Conservation (phyloP, 495 filamentous ascomycete species). For the Penicillium taxi region DNA sequence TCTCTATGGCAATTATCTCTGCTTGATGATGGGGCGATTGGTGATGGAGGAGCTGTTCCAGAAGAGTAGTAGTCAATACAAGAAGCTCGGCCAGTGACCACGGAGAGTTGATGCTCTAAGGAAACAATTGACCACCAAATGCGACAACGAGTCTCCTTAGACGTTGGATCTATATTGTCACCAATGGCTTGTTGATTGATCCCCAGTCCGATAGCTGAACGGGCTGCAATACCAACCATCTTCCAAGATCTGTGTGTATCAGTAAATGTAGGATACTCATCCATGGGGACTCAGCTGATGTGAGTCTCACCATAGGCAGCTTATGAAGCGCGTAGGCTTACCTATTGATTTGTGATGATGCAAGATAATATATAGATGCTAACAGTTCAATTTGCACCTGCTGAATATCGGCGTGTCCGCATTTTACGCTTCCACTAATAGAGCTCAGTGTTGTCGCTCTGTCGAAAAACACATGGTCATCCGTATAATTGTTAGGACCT, state of each 20-base stretch:
- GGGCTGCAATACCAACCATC: background rate
- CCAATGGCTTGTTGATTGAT: conserved; percentile 41
- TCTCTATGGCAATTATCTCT: no score
- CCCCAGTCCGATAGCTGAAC: background rate
- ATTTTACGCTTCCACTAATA: conserved; percentile 33
- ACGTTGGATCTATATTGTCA: conserved; percentile 28
- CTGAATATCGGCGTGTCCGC: conserved; percentile 42
- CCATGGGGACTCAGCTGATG: no score
- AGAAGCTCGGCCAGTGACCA: conserved; percentile 54
- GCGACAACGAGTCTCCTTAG: conserved; percentile 51
- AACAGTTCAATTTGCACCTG: conserved; percentile 46
- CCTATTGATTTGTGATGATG: conserved; percentile 49
- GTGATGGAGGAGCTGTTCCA: no score
- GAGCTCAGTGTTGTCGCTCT: conserved; percentile 44
- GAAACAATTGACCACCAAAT: conserved; percentile 58
- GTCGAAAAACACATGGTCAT: conserved; percentile 44
- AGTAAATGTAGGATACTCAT: no score
- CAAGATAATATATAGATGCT: conserved; percentile 46
- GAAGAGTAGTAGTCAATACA: conserved; percentile 41
- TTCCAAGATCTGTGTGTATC: conserved; percentile 1
- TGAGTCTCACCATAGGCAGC: no score
- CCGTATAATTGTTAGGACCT: conserved; percentile 11
- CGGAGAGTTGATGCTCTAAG: conserved; percentile 49
- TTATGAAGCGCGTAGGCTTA: conserved; percentile 15
- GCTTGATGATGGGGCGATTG: no score